Conservation (phyloP, 768 basidiomycete genomes). For the Rhizopogon rudus region DNA sequence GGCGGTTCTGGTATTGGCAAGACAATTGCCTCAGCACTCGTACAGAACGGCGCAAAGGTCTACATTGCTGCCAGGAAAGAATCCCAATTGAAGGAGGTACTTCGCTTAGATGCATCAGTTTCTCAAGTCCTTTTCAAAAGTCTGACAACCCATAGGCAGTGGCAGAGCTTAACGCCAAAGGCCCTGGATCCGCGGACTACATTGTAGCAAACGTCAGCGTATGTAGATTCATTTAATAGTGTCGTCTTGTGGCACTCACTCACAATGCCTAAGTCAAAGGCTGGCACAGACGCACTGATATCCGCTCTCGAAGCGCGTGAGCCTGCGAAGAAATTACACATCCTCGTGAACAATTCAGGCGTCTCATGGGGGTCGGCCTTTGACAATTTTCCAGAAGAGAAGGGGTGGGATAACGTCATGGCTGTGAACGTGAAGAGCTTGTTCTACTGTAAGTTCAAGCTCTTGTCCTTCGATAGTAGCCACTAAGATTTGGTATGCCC, state of each 20-base stretch:
- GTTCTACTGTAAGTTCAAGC: constrained; percentile 60
- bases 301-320: constrained; percentile 65
- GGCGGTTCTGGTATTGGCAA: constrained; percentile 82
- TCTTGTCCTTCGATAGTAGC: background rate
- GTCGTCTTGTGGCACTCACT: background rate
- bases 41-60: constrained; percentile 82
- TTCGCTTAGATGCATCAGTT: constrained; percentile 6
- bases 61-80: constrained; percentile 89
- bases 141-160: constrained; percentile 32
- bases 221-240: constrained; percentile 22
- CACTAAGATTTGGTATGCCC: background rate
- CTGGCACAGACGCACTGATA: constrained; percentile 73
- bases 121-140: background rate
- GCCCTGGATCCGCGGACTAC: constrained; percentile 62
- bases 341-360: constrained; percentile 83
- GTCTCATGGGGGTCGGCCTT: constrained; percentile 74
- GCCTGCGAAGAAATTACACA: constrained; percentile 55
- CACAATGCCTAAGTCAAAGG: constrained; percentile 48
- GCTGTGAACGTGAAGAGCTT: constrained; percentile 82
- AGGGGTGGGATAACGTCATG: constrained; percentile 83
- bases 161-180: constrained; percentile 54
- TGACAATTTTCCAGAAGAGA: constrained; percentile 68
- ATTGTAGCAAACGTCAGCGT: constrained; percentile 73
- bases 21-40: constrained; percentile 80
- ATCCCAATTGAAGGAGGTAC: constrained; percentile 66